phyloP scores from a whole-genome alignment of 495 filamentous ascomycete genomes.

The Lophium mytilinum region DNA sequence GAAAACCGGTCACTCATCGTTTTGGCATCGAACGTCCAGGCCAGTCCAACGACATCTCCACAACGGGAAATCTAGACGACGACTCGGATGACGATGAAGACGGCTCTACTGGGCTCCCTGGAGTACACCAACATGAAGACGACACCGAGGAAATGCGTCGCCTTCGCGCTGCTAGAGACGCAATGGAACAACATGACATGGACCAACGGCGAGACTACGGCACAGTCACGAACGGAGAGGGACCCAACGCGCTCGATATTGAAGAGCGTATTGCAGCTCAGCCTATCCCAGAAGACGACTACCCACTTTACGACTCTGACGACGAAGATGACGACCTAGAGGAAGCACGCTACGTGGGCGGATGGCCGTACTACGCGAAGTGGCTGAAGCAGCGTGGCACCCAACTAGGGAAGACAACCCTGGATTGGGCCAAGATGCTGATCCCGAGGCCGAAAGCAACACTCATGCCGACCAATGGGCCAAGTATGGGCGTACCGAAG shows the following conservation, averaged over 20 bases:
- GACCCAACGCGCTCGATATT: constrained; percentile 54
- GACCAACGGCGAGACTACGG: constrained; percentile 42
- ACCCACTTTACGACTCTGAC: constrained; percentile 88
- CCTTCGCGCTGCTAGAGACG: constrained; percentile 41
- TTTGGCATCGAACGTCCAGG: constrained; percentile 82
- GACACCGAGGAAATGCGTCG: constrained; percentile 32
- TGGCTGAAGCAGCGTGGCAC: constrained; percentile 8
- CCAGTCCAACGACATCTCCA: constrained; percentile 64
- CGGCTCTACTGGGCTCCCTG: constrained; percentile 30
- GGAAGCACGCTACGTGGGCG: constrained; percentile 63
- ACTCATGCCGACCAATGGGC: constrained; percentile 46
- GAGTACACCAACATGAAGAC: constrained; percentile 46
- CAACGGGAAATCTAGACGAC: constrained; percentile 49
- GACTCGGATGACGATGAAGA: constrained; percentile 56
- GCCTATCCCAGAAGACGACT: constrained; percentile 52
- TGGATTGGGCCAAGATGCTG: constrained; percentile 41
- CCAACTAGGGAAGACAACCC: constrained; percentile 28
- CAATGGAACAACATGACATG: constrained; percentile 39
- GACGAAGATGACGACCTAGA: constrained; percentile 69
- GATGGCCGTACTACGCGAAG: constrained; percentile 36
- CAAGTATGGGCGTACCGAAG: constrained; percentile 36
- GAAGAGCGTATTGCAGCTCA: constrained; percentile 65
- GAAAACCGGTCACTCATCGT: constrained; percentile 74
- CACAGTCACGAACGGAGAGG: constrained; percentile 31
- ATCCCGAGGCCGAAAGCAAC: constrained; percentile 56